phyloP scores from a whole-genome alignment of 2,329 filamentous ascomycete genomes.

The Basipetospora chlamydospora region DNA sequence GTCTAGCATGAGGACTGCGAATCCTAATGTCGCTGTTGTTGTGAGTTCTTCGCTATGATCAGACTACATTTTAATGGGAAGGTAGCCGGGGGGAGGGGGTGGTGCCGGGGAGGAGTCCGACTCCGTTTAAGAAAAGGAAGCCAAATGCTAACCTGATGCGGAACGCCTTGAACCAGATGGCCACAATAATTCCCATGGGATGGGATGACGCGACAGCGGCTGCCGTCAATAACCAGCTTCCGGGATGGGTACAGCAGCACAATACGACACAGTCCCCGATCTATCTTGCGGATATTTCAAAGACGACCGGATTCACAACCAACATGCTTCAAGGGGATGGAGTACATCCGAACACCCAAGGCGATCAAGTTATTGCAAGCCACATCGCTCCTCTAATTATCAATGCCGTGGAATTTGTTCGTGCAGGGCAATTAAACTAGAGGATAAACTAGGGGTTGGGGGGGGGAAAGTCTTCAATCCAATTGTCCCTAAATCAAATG shows the following conservation, averaged over 20 bases:
- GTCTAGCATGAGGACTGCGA: constrained; percentile 19
- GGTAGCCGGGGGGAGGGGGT: not conserved
- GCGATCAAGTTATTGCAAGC: constrained; percentile 15
- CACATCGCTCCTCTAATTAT: constrained; percentile 18
- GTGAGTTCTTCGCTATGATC: constrained; percentile 12
- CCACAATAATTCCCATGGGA: constrained; percentile 23
- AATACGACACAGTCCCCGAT: constrained; percentile 23
- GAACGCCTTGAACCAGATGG: constrained; percentile 15
- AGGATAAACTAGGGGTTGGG: not conserved
- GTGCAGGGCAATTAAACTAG: not conserved
- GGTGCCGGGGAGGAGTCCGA: not conserved
- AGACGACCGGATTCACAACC: constrained; percentile 12
- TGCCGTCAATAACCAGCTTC: constrained; percentile 22
- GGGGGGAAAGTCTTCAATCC: not conserved
- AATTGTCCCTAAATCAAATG: not conserved
- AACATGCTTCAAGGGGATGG: constrained; percentile 20
- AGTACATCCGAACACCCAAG: constrained; percentile 20
- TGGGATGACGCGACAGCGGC: constrained; percentile 14
- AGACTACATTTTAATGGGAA: not conserved
- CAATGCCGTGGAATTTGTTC: too few relatives aligned
- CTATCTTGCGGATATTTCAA: constrained; percentile 22
- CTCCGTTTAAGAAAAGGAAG: not conserved
- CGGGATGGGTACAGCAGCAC: constrained; percentile 19
- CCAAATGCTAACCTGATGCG: not conserved
- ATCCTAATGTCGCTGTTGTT: constrained; percentile 24